Evolutionary conservation across 2,329 filamentous ascomycete genomes (phyloP).

Genomic region (Stachybotrys chartarum): DNA sequence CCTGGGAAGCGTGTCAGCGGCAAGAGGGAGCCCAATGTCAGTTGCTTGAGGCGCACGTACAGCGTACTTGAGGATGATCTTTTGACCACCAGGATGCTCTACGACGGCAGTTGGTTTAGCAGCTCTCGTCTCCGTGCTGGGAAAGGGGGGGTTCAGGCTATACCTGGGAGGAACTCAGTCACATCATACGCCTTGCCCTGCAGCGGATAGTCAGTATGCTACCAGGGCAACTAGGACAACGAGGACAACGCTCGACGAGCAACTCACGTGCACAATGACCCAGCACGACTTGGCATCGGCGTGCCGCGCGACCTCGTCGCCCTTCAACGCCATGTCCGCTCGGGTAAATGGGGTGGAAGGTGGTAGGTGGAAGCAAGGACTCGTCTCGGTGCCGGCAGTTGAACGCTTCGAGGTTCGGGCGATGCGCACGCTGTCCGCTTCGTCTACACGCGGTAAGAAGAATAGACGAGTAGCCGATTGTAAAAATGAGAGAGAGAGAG

Average conservation of each 20-base stretch:
- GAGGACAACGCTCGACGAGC: not conserved
- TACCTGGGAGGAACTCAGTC: constrained; percentile 76
- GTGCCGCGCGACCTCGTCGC: constrained; percentile 58
- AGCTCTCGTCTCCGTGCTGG: not conserved
- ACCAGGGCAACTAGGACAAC: not conserved
- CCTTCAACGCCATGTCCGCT: constrained; percentile 35
- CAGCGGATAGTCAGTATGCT: not conserved
- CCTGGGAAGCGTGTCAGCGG: constrained; percentile 29
- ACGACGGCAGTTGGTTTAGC: not conserved
- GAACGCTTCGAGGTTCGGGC: not conserved
- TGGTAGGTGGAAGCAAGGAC: not conserved
- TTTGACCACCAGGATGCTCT: constrained; percentile 84
- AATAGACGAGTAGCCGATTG: too few relatives aligned
- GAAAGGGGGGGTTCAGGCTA: constrained; percentile 8
- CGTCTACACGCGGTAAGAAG: too few relatives aligned
- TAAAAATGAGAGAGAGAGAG: too few relatives aligned
- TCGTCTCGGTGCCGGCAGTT: not conserved
- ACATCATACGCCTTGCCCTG: constrained; percentile 81
- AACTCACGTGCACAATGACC: constrained; percentile 73
- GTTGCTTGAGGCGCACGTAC: constrained; percentile 26
- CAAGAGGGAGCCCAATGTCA: not conserved
- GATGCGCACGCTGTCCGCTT: too few relatives aligned
- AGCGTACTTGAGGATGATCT: constrained; percentile 95
- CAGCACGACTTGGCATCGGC: constrained; percentile 78
- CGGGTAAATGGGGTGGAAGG: too few relatives aligned